Evolutionary conservation across 2,329 filamentous ascomycete genomes (phyloP).

Genomic region (Clonostachys sp.): DNA sequence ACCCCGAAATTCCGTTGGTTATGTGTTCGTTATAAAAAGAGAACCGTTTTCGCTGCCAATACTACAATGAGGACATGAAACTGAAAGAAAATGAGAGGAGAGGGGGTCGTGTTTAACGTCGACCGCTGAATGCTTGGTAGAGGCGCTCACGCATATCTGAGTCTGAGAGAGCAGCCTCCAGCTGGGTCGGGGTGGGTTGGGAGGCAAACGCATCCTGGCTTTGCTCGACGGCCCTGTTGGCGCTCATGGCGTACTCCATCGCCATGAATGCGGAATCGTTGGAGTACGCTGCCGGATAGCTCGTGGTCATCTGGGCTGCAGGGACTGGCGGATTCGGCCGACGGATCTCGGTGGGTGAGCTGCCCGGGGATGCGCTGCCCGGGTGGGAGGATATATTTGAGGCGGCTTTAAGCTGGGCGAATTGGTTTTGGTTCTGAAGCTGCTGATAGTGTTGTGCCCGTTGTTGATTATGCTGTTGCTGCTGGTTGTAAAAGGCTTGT

Average conservation of each 20-base stretch:
- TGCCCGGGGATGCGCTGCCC: no score
- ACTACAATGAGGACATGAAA: no score
- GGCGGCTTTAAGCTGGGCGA: neutral
- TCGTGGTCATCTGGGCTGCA: no score
- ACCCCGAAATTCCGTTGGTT: no score
- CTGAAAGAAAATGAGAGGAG: no score
- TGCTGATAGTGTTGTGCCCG: neutral
- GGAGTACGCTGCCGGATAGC: neutral
- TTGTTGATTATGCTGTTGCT: neutral
- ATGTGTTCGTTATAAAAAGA: no score
- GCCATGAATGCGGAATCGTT: neutral
- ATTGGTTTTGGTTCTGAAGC: neutral
- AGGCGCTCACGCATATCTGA: neutral
- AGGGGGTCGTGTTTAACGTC: no score
- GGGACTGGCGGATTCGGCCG: no score
- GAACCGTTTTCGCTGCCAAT: neutral
- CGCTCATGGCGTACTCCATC: slow-evolving; percentile 2
- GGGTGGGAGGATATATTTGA: no score
- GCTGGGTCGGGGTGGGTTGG: neutral
- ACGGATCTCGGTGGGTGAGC: no score
- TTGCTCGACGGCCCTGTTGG: neutral
- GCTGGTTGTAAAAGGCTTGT: neutral
- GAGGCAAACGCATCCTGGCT: neutral
- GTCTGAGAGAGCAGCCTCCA: neutral
- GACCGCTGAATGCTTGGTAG: neutral